These are phyloP conservation scores for Lasiosphaeriaceae sp. DNA, from an alignment of 495 filamentous ascomycete genomes.

Conservation along the genomic window DNA sequence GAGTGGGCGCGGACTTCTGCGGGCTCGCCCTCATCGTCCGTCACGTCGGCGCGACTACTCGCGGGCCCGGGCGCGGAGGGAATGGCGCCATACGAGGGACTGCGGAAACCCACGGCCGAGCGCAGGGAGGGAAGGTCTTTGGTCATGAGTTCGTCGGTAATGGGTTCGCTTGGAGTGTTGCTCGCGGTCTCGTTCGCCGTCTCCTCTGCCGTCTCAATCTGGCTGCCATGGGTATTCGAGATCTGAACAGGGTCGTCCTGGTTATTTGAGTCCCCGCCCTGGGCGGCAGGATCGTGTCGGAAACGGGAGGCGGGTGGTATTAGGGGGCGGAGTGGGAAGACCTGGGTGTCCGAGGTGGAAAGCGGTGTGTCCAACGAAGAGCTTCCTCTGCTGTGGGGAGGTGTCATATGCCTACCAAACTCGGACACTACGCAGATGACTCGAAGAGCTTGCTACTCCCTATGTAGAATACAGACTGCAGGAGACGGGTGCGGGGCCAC, in stretches of 20 bases:
- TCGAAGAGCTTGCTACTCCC: background rate
- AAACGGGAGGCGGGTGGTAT: background rate
- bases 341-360: conserved; percentile 4
- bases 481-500: background rate
- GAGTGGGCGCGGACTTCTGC: background rate
- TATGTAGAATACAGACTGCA: background rate
- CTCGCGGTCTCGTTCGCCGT: conserved; percentile 9
- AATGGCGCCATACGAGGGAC: conserved; percentile 56
- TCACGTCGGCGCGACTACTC: conserved; percentile 4
- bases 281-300: background rate
- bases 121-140: conserved; percentile 53
- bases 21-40: background rate
- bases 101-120: conserved; percentile 53
- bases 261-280: background rate
- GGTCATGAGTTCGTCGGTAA: conserved; percentile 43
- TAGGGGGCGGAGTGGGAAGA: conserved; percentile 18
- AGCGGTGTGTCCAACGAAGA: conserved; percentile 1
- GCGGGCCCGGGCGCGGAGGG: conserved; percentile 24
- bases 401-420: conserved; percentile 15
- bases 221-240: conserved; percentile 15
- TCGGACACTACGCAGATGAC: conserved; percentile 2
- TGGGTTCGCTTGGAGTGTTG: conserved; percentile 2
- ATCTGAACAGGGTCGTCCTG: background rate
- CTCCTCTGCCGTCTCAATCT: conserved; percentile 1
- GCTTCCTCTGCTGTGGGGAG: conserved; percentile 3